Percentiles rank a stretch among this genome's conserved stretches.
phyloP scores from a whole-genome alignment of 805 yeast genomes.

The Candida dajiaensis region DNA sequence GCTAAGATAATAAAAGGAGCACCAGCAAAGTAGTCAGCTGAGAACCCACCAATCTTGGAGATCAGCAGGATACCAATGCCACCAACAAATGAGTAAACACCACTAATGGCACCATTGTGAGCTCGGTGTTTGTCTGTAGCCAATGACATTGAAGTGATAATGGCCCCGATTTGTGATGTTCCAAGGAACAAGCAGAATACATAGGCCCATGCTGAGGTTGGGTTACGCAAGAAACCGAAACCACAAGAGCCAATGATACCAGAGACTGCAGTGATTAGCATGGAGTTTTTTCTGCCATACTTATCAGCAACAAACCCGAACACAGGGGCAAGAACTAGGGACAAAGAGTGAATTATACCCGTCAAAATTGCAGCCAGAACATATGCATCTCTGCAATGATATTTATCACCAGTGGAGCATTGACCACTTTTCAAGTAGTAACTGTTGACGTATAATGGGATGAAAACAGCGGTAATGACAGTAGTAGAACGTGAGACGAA shows the following conservation, averaged over 20 bases:
- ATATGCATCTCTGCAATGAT: constrained; percentile 56
- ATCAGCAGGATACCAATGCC: constrained; percentile 60
- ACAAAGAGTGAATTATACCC: constrained; percentile 56
- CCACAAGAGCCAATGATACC: constrained; percentile 42
- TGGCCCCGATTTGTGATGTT: constrained; percentile 53
- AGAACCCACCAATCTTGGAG: constrained; percentile 54
- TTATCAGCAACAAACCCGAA: constrained; percentile 56
- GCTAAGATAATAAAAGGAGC: constrained; percentile 56
- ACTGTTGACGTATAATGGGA: constrained; percentile 57
- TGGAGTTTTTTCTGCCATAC: constrained; percentile 30
- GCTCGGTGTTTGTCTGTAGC: constrained; percentile 39
- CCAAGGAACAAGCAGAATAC: constrained; percentile 45
- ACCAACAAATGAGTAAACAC: constrained; percentile 63
- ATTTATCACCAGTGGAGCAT: constrained; percentile 35
- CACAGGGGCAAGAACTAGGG: constrained; percentile 56
- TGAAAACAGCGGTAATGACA: constrained; percentile 50
- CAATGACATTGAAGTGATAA: constrained; percentile 60
- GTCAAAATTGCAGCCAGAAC: constrained; percentile 61
- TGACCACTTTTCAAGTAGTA: constrained; percentile 46
- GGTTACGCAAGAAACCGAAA: constrained; percentile 27
- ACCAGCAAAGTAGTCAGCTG: constrained; percentile 51
- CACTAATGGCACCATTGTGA: constrained; percentile 60
- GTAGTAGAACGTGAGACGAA: constrained; percentile 61
- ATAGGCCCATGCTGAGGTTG: constrained; percentile 30
- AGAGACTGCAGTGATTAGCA: constrained; percentile 32